A percentile compares a stretch with the other conserved stretches of the same genome.
phyloP scores from a whole-genome alignment of 495 filamentous ascomycete genomes.

The Penicillium parvum region DNA sequence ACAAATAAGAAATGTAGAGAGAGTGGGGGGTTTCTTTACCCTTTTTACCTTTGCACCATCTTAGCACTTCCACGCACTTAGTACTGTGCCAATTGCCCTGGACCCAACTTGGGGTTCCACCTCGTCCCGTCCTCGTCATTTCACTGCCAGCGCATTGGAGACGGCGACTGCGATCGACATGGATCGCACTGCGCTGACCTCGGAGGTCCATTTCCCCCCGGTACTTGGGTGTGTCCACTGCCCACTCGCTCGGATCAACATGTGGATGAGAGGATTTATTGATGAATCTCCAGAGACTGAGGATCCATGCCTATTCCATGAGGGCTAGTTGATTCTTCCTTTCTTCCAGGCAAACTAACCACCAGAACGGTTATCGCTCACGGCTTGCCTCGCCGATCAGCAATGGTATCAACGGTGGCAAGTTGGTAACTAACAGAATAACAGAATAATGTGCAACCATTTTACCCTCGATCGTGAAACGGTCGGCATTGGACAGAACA shows the following conservation, averaged over 20 bases:
- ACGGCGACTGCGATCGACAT: constrained; percentile 12
- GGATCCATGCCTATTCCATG: no score
- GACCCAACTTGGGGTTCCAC: constrained; percentile 5
- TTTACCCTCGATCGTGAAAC: constrained; percentile 24
- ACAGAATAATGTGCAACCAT: constrained; percentile 18
- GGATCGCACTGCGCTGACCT: constrained; percentile 8
- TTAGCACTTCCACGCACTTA: no score
- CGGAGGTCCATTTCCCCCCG: no score
- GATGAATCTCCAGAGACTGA: no score
- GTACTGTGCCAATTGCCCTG: not conserved
- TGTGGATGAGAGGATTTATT: no score
- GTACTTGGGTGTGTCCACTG: no score
- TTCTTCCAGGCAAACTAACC: constrained; percentile 4
- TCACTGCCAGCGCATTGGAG: constrained; percentile 14
- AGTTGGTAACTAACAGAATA: no score
- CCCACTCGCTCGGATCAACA: no score
- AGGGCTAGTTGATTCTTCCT: no score
- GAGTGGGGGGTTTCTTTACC: not conserved
- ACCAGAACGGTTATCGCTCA: constrained; percentile 12
- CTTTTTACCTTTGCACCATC: not conserved
- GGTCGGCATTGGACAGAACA: constrained; percentile 24
- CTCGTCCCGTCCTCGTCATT: constrained; percentile 20
- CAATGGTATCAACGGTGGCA: constrained; percentile 24
- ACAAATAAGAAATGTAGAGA: constrained; percentile 8
- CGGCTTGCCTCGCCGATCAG: constrained; percentile 17